phyloP scores from a whole-genome alignment of 1,284 basidiomycete genomes.

The Papiliotrema terrestris region DNA sequence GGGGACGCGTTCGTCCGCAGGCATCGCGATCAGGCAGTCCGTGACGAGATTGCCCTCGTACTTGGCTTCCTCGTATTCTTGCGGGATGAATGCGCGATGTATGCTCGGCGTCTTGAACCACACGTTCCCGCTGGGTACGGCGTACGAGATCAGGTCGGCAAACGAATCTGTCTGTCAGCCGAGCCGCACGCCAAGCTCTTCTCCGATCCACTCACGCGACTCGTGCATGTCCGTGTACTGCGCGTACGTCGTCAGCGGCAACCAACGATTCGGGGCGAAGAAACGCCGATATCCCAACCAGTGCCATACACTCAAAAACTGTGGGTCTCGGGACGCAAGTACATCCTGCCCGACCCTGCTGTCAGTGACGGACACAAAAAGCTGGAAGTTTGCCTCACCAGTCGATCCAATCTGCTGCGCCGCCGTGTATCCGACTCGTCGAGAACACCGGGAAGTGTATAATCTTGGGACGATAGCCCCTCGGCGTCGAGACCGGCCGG shows the following conservation, averaged over 20 bases:
- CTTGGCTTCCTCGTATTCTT: not conserved
- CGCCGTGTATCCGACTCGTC: slow-evolving; percentile 16
- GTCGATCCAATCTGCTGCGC: slow-evolving; percentile 18
- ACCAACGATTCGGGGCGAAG: slow-evolving; percentile 9
- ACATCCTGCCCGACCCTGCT: slow-evolving; percentile 22
- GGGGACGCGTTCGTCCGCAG: not conserved
- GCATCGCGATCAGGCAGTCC: slow-evolving; percentile 15
- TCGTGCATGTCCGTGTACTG: slow-evolving; percentile 15
- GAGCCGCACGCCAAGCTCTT: not conserved
- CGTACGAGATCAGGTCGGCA: slow-evolving; percentile 5
- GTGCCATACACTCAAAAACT: slow-evolving; percentile 19
- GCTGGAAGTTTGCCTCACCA: slow-evolving; percentile 19
- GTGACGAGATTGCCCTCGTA: slow-evolving; percentile 6
- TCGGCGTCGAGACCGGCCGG: not conserved
- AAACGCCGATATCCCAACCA: slow-evolving; percentile 25
- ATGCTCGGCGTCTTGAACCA: slow-evolving; percentile 13
- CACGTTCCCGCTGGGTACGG: not conserved
- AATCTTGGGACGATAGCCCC: slow-evolving; percentile 21
- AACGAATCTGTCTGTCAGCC: slow-evolving; percentile 16
- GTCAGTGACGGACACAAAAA: not conserved
- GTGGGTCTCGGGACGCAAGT: slow-evolving; percentile 13
- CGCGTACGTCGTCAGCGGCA: slow-evolving; percentile 4
- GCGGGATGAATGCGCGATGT: slow-evolving; percentile 17
- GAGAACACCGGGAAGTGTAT: slow-evolving; percentile 28
- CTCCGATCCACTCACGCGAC: slow-evolving; percentile 19